Conservation (phyloP, 345 rosid genomes). For the Lenwebbia sp. region DNA sequence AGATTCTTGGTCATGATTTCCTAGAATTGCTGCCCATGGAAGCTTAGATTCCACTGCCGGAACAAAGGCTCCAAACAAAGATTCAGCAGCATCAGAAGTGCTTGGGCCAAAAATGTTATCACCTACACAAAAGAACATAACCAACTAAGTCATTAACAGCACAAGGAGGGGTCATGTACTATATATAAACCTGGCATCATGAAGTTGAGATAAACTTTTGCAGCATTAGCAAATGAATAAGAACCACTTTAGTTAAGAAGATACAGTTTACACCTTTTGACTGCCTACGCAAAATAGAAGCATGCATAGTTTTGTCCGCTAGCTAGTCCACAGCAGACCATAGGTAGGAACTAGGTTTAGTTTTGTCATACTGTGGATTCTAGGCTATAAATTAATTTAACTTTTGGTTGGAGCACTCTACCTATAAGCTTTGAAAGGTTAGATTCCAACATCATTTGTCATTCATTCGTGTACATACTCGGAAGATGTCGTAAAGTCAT, state of each 20-base stretch:
- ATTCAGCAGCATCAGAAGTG: constrained; percentile 86
- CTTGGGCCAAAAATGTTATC: constrained; percentile 88
- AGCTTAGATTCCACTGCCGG: constrained; percentile 60
- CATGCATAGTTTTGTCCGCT: background rate
- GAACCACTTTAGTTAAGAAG: background rate
- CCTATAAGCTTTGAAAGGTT: background rate
- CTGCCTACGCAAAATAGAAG: background rate
- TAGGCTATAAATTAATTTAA: background rate
- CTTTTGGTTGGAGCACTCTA: background rate
- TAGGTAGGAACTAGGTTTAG: background rate
- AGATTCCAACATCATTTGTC: background rate
- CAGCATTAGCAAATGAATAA: background rate
- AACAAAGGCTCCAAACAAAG: constrained; percentile 54
- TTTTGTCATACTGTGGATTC: background rate
- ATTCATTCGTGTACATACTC: background rate
- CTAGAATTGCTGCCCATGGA: constrained; percentile 93
- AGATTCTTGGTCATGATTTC: constrained; percentile 94
- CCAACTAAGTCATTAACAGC: background rate
- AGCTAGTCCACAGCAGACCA: background rate
- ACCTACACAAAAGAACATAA: constrained; percentile 32
- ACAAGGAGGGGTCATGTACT: background rate
- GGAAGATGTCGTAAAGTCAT: background rate
- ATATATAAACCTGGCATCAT: background rate
- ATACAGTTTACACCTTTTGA: background rate
- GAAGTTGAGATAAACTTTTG: background rate